These are phyloP conservation scores for Candida awuae DNA, from an alignment of 805 yeast species.

Conservation along the genomic window DNA sequence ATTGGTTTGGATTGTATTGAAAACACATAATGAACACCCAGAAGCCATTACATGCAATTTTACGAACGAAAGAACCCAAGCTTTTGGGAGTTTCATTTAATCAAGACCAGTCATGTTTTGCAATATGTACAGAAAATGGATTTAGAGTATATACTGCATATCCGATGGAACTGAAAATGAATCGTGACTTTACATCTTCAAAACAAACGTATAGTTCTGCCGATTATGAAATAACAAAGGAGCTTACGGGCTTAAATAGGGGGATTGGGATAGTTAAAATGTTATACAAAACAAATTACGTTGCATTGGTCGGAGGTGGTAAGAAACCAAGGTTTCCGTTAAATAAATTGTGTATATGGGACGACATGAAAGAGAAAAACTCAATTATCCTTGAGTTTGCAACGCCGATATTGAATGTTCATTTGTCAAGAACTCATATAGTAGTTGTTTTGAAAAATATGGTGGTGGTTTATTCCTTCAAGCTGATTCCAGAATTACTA, in stretches of 20 bases:
- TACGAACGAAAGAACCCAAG: conserved; percentile 23
- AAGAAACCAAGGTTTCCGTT: conserved; percentile 66
- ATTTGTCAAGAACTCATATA: conserved; percentile 66
- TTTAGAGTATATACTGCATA: conserved; percentile 80
- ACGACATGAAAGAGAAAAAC: conserved; percentile 71
- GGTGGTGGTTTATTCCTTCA: conserved; percentile 71
- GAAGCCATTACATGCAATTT: conserved; percentile 20
- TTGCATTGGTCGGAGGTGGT: conserved; percentile 90
- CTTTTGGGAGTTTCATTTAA: conserved; percentile 64
- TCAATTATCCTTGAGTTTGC: conserved; percentile 68
- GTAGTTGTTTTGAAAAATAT: conserved; percentile 62
- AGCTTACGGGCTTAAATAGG: conserved; percentile 16
- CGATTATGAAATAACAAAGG: not conserved
- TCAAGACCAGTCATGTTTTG: conserved; percentile 87
- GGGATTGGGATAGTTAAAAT: conserved; percentile 75
- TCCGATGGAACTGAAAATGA: conserved; percentile 72
- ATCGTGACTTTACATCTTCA: conserved; percentile 39
- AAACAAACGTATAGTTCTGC: no score
- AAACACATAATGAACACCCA: conserved; percentile 28
- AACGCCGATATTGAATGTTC: conserved; percentile 66
- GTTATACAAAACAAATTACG: conserved; percentile 86
- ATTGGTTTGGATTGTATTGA: not conserved
- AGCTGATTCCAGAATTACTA: conserved; percentile 65
- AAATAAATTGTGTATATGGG: conserved; percentile 84
- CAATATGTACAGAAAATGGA: conserved; percentile 73